Evolutionary conservation across 164 flowering plant species (phyloP), one percentile per base, ranked within the genome.

Genomic region (Akebia trifoliata): DNA sequence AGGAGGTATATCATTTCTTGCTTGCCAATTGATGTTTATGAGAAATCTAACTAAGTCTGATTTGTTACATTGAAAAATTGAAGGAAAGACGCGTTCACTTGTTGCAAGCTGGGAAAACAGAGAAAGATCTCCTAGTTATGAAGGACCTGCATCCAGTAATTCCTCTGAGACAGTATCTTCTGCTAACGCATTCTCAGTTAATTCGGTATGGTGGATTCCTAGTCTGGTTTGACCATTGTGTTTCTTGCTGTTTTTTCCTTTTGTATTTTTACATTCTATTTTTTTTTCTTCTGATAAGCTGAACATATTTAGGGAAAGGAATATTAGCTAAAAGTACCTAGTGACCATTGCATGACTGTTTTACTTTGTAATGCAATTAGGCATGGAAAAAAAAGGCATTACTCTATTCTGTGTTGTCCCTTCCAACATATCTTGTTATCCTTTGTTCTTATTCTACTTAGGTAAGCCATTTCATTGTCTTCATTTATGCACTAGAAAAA

Each of bases 21-120:
- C 6, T 51, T 42, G 17, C 53, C 22, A 20, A 38, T 31, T 21
- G 40, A 50, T 36, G 12, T 50, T 38, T 43, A 8, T 48, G 20
- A 55, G 55, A 42, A 34, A 15, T 10, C 20, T 8, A 11, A 9
- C 18, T 20, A 34, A 18, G 40, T 24, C 56, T 38, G 37, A 24
- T n/a, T 39, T 21, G 18, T 56, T 54, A 20, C 4, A 36, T 9
- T 15, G 29, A 20, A 30, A 42, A 36, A 61, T 32, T 21, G 4
- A 47, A 88, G 96, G 93, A 51, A 71, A 81, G 62, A 72, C 75
- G 24, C 81, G 76, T 20, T 67, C 84, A 8, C 66, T 84, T 68
- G 79, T 69, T 36, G 61, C 82, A 17, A 78, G 69, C 61, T 81
- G 86, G 94, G 90, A 90, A 71, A 78, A 67, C 68, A 80, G 76